These are phyloP conservation scores for Exutisphaerella laricina DNA, from an alignment of 2,329 filamentous ascomycete species.

Conservation along the genomic window DNA sequence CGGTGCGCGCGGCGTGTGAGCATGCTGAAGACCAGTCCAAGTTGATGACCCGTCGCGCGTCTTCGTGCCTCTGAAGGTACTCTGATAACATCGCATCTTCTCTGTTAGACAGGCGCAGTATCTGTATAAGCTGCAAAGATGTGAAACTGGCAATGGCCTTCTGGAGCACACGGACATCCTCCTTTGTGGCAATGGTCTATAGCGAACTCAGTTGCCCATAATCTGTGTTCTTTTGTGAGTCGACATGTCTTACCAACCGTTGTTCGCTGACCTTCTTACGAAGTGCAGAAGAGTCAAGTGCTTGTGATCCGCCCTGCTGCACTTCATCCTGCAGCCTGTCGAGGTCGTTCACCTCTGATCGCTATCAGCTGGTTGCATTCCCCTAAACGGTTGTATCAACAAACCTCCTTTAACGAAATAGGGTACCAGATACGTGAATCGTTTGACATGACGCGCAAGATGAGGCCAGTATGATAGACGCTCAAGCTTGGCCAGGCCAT, in stretches of 20 bases:
- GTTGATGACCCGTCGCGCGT: slow-evolving; percentile 42
- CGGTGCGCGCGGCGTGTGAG: slow-evolving; percentile 54
- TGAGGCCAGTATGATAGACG: slow-evolving; percentile 46
- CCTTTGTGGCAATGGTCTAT: slow-evolving; percentile 45
- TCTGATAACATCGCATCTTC: slow-evolving; percentile 51
- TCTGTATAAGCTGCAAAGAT: slow-evolving; percentile 58
- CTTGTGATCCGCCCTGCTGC: slow-evolving; percentile 12
- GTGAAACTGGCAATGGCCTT: slow-evolving; percentile 54
- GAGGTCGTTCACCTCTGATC: slow-evolving; percentile 10
- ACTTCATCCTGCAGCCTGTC: slow-evolving; percentile 16
- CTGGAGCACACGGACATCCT: slow-evolving; percentile 50
- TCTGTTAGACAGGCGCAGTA: slow-evolving; percentile 57
- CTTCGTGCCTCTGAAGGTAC: slow-evolving; percentile 43
- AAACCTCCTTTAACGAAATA: slow-evolving; percentile 53
- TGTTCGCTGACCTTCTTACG: slow-evolving; percentile 47
- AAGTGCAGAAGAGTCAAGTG: slow-evolving; percentile 31
- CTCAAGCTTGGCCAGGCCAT: slow-evolving; percentile 47
- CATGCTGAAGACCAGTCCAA: slow-evolving; percentile 60
- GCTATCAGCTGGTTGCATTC: slow-evolving; percentile 9
- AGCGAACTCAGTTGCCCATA: slow-evolving; percentile 19
- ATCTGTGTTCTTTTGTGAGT: background rate
- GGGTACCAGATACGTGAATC: slow-evolving; percentile 56
- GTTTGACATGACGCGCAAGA: slow-evolving; percentile 51
- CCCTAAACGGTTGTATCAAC: background rate
- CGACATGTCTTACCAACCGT: slow-evolving; percentile 21